phyloP scores from a whole-genome alignment of 176 grass and related monocot species.

The Lolium multiflorum region DNA sequence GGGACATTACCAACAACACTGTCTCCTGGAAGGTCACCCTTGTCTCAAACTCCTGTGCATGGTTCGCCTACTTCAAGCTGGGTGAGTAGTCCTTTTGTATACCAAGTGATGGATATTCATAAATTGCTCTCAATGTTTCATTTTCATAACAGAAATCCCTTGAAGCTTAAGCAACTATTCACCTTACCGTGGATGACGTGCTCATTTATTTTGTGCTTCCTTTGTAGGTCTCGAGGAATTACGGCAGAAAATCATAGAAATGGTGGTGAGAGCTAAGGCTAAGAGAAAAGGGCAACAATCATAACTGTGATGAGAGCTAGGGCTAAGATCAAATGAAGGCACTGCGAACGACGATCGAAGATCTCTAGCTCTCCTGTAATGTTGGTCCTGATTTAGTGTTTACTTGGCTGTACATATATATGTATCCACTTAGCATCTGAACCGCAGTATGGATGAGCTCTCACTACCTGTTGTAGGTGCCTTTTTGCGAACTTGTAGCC shows the following conservation, averaged over 20 bases:
- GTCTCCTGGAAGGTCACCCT: slow-evolving; percentile 65
- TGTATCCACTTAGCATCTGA: slow-evolving; percentile 22
- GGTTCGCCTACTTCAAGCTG: slow-evolving; percentile 47
- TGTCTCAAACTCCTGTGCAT: slow-evolving; percentile 29
- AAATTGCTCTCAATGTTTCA: neutral
- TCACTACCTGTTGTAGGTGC: slow-evolving; percentile 22
- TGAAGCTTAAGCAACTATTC: slow-evolving; percentile 1
- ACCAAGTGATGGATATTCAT: neutral
- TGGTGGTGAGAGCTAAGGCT: slow-evolving; percentile 42
- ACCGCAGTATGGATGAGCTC: slow-evolving; percentile 20
- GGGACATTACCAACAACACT: slow-evolving; percentile 44
- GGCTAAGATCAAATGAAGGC: slow-evolving; percentile 20
- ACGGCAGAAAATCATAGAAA: slow-evolving; percentile 62
- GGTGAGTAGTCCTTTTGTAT: slow-evolving; percentile 39
- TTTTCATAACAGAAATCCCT: neutral
- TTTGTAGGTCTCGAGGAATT: slow-evolving; percentile 65
- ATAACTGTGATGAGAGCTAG: neutral
- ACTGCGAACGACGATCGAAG: neutral
- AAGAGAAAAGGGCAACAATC: slow-evolving; percentile 16
- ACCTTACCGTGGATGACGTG: neutral
- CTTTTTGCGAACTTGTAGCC: slow-evolving; percentile 23
- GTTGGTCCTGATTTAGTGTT: slow-evolving; percentile 51
- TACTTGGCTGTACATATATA: slow-evolving; percentile 63
- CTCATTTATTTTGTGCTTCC: neutral
- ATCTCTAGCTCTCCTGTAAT: slow-evolving; percentile 24